Evolutionary conservation across 2,329 filamentous ascomycete genomes (phyloP), one percentile per base, ranked within the genome.

Genomic region (Fusarium tuaranense): DNA sequence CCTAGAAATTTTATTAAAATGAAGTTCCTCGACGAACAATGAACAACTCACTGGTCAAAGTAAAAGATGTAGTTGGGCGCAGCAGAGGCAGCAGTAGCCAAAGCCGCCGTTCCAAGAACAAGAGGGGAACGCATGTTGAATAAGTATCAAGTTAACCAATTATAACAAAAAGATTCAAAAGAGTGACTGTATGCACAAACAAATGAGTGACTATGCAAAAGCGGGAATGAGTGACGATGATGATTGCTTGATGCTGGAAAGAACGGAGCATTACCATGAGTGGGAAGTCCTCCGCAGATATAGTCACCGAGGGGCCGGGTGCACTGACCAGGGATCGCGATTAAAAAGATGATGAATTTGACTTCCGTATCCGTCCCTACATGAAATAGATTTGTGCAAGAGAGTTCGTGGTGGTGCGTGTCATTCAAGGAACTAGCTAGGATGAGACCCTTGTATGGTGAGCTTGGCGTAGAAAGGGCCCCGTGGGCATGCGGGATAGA

Each of bases 1-100:
- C 78, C 85, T 87, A 14, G 5, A 16, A n/a, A 20, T 38, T 32
- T 13, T 3, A n/a, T 58, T 16, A 70, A 39, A 16, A 14, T 4
- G 18, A 2, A 13, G 9, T 10, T 41, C 7, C 0, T 44, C 16
- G 3, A 34, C 4, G 20, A 16, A 3, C 3, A 0, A 1, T 0
- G 32, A 20, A 8, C 6, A 14, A 77, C 85, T 74, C 76, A 88
- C 84, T 87, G 70, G 72, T 88, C 86, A 74, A 84, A 84, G 72
- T 88, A 88, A 80, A 87, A 85, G 70, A 81, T 68, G 64, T 80
- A 82, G 41, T 78, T 73, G 1, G 80, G 76, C n/a, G 72, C 48
- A 4, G 78, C 73, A 25, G 78, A 41, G 10, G 55, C 55, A 27
- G 25, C 36, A 27, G 55, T 38, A 13, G 55, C 55, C 55, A 59